Evolutionary conservation across 352 stramenopile species (phyloP).

Genomic region (Achlya hypogyna): DNA sequence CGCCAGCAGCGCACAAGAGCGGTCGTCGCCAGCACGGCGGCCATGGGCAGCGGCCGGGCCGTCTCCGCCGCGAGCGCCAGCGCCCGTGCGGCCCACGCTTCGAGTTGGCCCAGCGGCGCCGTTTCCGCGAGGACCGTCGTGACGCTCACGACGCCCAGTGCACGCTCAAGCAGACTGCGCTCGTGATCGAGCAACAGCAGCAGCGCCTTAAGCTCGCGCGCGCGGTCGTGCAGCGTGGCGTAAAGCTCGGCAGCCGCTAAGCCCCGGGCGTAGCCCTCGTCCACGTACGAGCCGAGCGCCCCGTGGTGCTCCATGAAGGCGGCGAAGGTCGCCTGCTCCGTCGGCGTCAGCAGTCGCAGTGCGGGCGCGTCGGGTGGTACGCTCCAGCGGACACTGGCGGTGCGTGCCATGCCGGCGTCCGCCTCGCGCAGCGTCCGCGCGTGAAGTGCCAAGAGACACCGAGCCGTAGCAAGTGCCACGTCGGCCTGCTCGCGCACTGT

Average conservation of each 20-base stretch:
- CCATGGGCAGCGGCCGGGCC: conserved; percentile 11
- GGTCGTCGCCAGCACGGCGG: neutral
- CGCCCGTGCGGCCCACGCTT: neutral
- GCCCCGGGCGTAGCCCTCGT: conserved; percentile 17
- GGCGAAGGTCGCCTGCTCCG: conserved; percentile 45
- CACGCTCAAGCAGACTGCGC: too few relatives aligned
- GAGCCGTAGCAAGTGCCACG: neutral
- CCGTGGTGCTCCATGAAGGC: conserved; percentile 44
- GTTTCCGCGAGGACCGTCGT: neutral
- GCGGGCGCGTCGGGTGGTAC: neutral
- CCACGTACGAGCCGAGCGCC: conserved; percentile 15
- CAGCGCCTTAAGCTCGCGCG: conserved; percentile 68
- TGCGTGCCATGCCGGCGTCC: neutral
- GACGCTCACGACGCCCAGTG: too few relatives aligned
- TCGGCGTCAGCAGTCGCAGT: conserved; percentile 33
- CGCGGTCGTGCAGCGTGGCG: conserved; percentile 49
- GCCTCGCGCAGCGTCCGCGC: neutral
- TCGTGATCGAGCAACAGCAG: conserved; percentile 55
- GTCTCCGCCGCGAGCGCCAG: neutral
- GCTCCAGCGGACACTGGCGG: conserved; percentile 4
- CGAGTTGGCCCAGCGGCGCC: neutral
- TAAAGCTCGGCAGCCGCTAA: conserved; percentile 68
- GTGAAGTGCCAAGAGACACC: conserved; percentile 4
- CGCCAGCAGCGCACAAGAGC: neutral
- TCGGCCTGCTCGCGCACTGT: conserved; percentile 11